Evolutionary conservation across 768 basidiomycete species (phyloP), one percentile per base, ranked within the genome.

Genomic region (Astraeus odoratus): DNA sequence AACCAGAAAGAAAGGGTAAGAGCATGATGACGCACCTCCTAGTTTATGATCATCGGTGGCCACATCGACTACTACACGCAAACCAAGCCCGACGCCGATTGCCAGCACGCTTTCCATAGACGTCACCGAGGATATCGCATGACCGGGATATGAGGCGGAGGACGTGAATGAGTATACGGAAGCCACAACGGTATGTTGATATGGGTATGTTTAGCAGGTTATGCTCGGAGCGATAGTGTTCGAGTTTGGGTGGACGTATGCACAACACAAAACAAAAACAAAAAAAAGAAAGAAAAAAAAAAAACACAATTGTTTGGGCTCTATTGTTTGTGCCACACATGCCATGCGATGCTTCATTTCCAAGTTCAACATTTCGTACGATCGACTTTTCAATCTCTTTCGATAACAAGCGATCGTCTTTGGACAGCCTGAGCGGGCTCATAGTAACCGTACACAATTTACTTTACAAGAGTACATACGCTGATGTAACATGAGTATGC

Each of bases 91-190:
- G 39, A 78, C 67, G 46, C 68, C 76, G 54, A 87, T 83, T 58
- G 86, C 78, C 60, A 77, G 67, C 34, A 87, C 52, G 61, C 75
- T 79, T 59, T 88, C 86, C 83, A 87, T 86, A 26, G 60, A 55
- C 19, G 59, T 65, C 35, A 54, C 61, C 16, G 56, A 42, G 26
- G 54, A 54, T 38, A 62, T 51, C 29, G 51, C 61, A 62, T 62
- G 23, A 43, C 61, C 50, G 23, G 55, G 54, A n/a, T 59, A 57
- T 13, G 53, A 51, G 51, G 54, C 58, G 19, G 55, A 51, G 8
- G 59, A 57, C 4, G 58, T 43, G 16, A 59, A 43, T n/a, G 60
- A 62, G 25, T 58, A 57, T 16, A 60, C 57, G 29, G 60, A 62
- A 2, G 60, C 60, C 60, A 62, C 58, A 26, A 27, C 58, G 54